Base-by-base conservation (phyloP, 768 basidiomycete genomes). In the Tricholoma saponaceum region DNA sequence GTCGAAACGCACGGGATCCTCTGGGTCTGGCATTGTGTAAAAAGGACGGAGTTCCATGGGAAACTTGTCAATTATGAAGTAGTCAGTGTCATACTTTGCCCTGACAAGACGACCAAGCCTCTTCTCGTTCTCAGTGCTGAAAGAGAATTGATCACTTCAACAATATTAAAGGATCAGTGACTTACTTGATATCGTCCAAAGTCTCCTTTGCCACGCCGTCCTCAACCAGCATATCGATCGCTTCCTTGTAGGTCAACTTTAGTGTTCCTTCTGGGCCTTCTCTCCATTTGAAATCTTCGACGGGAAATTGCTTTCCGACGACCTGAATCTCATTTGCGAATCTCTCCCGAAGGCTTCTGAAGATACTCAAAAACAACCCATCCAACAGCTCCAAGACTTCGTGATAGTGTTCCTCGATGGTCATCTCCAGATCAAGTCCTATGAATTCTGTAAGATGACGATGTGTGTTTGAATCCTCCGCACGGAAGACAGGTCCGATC, bases 11-110 rank as follows among this genome's bases (percentile, higher is more conserved):
- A 94, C 92, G 6, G 91, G 86, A 73, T 98, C 89, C 60, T 83
- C 79, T 12, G 96, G 85, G 76, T 99, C 97, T 56, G 95, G 92
- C 97, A 99, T 98, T 55, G 97, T 99, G 76, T 99, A 99, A 77
- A 99, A 99, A 2, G 97, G 97, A 55, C 97, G 90, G 58, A 98
- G 85, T 35, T 82, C 89, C 72, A 95, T 81, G 4, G 97, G 97
- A 83, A 98, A 99, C 74, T 98, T 99, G 81, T 99, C 97, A 64
- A 99, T 87, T 72, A 98, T 98, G 77, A 90, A 99, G 78, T 98
- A 99, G 74, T 99, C 97, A 46, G 93, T 98, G 66, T 94, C 86
- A 70, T 97, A 96, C 74, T 97, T 98, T 52, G 84, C 87, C 69
- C 88, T 92, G 65, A 99, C 86, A 54, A 98, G 76, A 50, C 87